These are phyloP conservation scores for Barbarea vulgaris DNA, from an alignment of 345 rosid species.

Conservation along the genomic window DNA sequence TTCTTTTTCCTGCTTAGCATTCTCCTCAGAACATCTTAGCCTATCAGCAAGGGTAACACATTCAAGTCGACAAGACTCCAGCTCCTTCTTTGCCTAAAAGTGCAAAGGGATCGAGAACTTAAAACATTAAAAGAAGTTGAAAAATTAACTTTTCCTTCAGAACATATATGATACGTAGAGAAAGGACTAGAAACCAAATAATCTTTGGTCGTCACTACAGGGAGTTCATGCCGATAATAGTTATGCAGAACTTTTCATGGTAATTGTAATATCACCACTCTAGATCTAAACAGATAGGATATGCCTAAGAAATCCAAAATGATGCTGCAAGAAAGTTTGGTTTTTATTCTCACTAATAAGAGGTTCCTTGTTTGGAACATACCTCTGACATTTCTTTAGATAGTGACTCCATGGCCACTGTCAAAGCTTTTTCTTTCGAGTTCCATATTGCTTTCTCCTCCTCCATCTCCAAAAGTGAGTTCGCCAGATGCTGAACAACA, in stretches of 20 bases:
- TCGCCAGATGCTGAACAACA: constrained; percentile 66
- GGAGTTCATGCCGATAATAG: constrained; percentile 11
- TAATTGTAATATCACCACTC: constrained; percentile 11
- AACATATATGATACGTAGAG: background rate
- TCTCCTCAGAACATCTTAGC: constrained; percentile 50
- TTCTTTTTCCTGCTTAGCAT: constrained; percentile 47
- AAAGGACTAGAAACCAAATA: constrained; percentile 6
- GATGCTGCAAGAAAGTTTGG: constrained; percentile 13
- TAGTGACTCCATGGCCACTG: constrained; percentile 55
- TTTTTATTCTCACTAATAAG: background rate
- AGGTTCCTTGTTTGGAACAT: constrained; percentile 32
- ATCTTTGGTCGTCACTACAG: background rate
- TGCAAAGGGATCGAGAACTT: constrained; percentile 9
- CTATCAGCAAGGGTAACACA: constrained; percentile 53
- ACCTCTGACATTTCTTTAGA: constrained; percentile 62
- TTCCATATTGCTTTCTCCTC: constrained; percentile 87
- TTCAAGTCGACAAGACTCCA: constrained; percentile 60
- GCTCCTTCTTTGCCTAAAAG: constrained; percentile 57
- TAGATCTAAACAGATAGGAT: constrained; percentile 8
- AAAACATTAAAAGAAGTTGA: constrained; percentile 18
- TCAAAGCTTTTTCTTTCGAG: constrained; percentile 70
- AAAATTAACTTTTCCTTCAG: background rate
- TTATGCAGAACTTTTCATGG: constrained; percentile 15
- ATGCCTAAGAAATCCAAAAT: background rate
- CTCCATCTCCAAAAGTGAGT: constrained; percentile 86